Base-by-base conservation (phyloP, 148 eudicot genomes). In the Silene latifolia region DNA sequence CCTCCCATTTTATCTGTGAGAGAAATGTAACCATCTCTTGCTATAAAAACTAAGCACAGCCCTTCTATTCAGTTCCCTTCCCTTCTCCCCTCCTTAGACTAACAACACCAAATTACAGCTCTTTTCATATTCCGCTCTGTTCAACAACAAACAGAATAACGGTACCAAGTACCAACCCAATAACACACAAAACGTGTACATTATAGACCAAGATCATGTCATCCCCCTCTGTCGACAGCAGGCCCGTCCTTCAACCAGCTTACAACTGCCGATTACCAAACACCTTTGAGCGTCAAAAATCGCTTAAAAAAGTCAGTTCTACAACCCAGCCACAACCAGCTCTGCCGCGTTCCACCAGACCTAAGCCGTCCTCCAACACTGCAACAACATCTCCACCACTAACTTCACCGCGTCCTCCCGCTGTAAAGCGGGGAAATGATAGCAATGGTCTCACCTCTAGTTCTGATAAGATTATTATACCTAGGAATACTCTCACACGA, bases 231-330 rank as follows among this genome's bases (percentile, higher is more conserved):
- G 70, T 85, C 81, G 79, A 89, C 24, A 89, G 88, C 71, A 82
- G 91, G 8, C 85, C 87, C 2, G 88, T 88, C n/a, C 83, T 88
- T 3, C 86, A 87, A 11, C 87, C 89, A 2, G 79, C 84, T 14
- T 74, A 86, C 74, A 86, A 86, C 74, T 80, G 80, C 0, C 5
- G 42, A 35, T 80, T 80, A 23, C 80, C 86, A 8, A 68, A 82
- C 9, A 42, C 81, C 68, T 39, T 86, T 0, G 84, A 88, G 20
- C 77, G 88, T 4, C 87, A 85, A 15, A 77, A 81, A 29, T 76
- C 90, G 24, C 63, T 25, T 10, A 57, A 24, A 18, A 64, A 47
- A 10, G 42, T 2, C 42, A 5, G 5, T 4, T 4, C 42, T 44
- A 35, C 65, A 53, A 20, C 69, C 73, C 42, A 35, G 5, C n/a